Evolutionary conservation across 352 stramenopile genomes (phyloP), one percentile per base, ranked within the genome.

Genomic region (Phytophthora quininea): DNA sequence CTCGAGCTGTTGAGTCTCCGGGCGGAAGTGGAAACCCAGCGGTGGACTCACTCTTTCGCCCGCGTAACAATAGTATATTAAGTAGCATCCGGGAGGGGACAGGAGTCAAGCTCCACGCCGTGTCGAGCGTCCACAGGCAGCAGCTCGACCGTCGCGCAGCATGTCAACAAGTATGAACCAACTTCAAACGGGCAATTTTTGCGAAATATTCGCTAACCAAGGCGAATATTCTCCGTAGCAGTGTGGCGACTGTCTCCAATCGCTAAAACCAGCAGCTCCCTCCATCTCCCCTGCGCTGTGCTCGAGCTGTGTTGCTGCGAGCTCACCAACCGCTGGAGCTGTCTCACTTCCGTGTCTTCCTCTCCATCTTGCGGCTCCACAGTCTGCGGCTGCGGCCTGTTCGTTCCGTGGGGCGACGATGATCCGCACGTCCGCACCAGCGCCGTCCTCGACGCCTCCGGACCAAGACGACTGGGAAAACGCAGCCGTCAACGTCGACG

Each of bases 401-500:
- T 53, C 12, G n/a, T 37, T 71, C 19, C 38, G 43, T 67, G 62
- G 57, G 43, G 53, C 52, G 52, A 48, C 49, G 42, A 79, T 79
- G 71, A 76, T 76, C 42, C 67, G 43, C 62, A 67, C 71, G 42
- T 50, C 65, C 14, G 46, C 53, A 47, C 46, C 65, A 15, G 24
- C 35, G n/a, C 19, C 43, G n/a, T 19, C 51, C 32, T 52, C 55
- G 48, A 47, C 58, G 58, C 45, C 61, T 35, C 53, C 50, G 50
- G 51, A 64, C 12, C 73, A 62, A 54, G 74, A 85, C 52, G 75
- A 80, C 27, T 88, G 79, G 79, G 77, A 88, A 56, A 73, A 46
- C 42, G 58, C 73, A 6, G 69, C 72, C 1, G 49, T 62, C 27
- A 29, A n/a, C 46, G 46, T 33, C 33, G 31, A 59, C 32, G n/a